phyloP scores from a whole-genome alignment of 805 yeast genomes.

The Metschnikowia arizonensis region DNA sequence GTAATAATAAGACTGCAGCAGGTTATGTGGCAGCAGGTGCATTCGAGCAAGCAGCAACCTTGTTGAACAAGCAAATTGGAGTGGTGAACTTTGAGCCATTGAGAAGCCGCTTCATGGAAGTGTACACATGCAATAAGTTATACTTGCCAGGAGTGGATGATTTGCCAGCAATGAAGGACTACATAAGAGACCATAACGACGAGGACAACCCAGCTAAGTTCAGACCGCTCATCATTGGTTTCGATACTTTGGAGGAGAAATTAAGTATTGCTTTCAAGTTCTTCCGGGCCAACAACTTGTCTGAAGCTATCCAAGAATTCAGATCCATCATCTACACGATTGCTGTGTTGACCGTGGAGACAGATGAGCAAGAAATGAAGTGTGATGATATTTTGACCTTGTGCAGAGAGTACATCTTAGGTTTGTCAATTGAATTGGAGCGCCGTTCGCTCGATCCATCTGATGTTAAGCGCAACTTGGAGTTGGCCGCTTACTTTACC shows the following conservation, averaged over 20 bases:
- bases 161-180: constrained; percentile 64
- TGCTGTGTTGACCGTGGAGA: constrained; percentile 64
- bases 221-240: constrained; percentile 71
- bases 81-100: constrained; percentile 83
- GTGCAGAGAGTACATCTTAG: constrained; percentile 88
- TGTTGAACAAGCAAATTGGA: constrained; percentile 86
- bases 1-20: constrained; percentile 86
- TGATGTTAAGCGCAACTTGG: constrained; percentile 80
- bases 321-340: constrained; percentile 74
- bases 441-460: constrained; percentile 77
- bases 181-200: constrained; percentile 59
- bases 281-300: constrained; percentile 80
- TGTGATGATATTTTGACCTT: constrained; percentile 66
- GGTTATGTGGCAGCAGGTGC: constrained; percentile 95
- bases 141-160: constrained; percentile 72
- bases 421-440: constrained; percentile 82
- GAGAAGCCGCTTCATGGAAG: constrained; percentile 74
- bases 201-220: constrained; percentile 48
- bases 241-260: constrained; percentile 56
- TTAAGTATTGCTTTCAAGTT: constrained; percentile 72
- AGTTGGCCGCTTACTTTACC: constrained; percentile 94
- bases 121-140: constrained; percentile 75
- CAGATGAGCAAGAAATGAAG: constrained; percentile 71
- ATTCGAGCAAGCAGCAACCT: constrained; percentile 91
- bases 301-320: constrained; percentile 75